A percentile compares a stretch with the other conserved stretches of the same genome.
phyloP scores from a whole-genome alignment of 2,329 filamentous ascomycete genomes.

The Magnaporthiopsis incrustans region DNA sequence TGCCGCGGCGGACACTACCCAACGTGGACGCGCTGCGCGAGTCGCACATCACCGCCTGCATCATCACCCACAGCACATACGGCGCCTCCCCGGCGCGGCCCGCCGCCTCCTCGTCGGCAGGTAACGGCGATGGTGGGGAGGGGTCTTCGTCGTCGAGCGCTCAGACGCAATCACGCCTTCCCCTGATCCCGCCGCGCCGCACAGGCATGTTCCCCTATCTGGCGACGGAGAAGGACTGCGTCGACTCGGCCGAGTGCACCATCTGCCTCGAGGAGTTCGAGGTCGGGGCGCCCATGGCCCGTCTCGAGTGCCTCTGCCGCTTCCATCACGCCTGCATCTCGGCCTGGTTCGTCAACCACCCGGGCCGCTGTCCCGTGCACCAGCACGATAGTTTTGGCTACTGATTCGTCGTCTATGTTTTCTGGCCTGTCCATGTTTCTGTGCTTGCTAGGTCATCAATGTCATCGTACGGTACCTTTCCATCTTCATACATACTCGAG shows the following conservation, averaged over 20 bases:
- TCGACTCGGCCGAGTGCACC: conserved; percentile 59
- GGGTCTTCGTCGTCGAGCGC: not conserved
- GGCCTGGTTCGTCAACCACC: conserved; percentile 54
- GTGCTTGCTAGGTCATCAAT: not conserved
- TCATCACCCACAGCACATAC: conserved; percentile 46
- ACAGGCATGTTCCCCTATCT: conserved; percentile 57
- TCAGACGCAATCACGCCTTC: not conserved
- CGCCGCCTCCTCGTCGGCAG: conserved; percentile 7
- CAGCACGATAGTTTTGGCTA: conserved; percentile 55
- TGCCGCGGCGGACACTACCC: conserved; percentile 49
- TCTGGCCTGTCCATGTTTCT: not conserved
- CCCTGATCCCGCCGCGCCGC: conserved; percentile 23
- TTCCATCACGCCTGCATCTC: conserved; percentile 55
- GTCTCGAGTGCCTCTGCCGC: conserved; percentile 57
- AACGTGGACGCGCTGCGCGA: conserved; percentile 49
- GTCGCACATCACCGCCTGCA: conserved; percentile 50
- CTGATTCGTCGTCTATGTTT: conserved; percentile 15
- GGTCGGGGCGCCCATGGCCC: conserved; percentile 54
- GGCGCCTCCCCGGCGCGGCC: conserved; percentile 15
- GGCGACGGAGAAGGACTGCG: conserved; percentile 60
- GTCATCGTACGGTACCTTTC: not conserved
- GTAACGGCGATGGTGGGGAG: conserved; percentile 5
- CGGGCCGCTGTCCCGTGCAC: conserved; percentile 57
- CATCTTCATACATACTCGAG: not conserved
- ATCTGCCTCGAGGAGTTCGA: conserved; percentile 62